phyloP scores from a whole-genome alignment of 148 eudicot species.

The Selenicereus undatus region DNA sequence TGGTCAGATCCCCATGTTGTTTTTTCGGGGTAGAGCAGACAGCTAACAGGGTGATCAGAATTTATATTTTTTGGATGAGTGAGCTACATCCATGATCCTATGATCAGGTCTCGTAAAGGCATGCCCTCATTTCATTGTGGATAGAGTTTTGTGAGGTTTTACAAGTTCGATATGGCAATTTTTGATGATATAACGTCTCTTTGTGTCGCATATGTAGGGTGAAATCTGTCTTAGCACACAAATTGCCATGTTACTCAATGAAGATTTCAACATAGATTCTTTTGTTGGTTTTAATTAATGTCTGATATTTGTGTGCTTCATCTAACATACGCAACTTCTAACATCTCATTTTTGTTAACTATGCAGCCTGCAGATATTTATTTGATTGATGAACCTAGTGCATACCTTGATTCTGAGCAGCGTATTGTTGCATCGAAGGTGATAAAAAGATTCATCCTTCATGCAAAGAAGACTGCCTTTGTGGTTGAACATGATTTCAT shows the following conservation, averaged over 20 bases:
- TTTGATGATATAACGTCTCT: background rate
- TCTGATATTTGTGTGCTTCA: background rate
- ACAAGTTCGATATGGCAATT: background rate
- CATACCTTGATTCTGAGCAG: slow-evolving; percentile 95
- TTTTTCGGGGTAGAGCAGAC: background rate
- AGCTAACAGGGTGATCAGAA: background rate
- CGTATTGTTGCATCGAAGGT: slow-evolving; percentile 98
- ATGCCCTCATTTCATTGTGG: background rate
- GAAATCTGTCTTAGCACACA: background rate
- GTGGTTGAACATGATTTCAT: slow-evolving; percentile 96
- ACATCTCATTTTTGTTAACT: background rate
- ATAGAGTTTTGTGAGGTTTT: background rate
- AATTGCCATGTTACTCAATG: background rate
- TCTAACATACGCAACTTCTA: background rate
- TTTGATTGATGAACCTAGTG: slow-evolving; percentile 98
- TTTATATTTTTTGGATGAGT: background rate
- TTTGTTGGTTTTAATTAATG: background rate
- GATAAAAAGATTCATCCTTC: slow-evolving; percentile 88
- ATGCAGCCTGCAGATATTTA: slow-evolving; percentile 96
- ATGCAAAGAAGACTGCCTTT: slow-evolving; percentile 95
- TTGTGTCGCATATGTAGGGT: background rate
- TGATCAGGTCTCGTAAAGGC: background rate
- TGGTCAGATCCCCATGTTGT: background rate
- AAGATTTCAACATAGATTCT: background rate
- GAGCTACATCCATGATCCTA: background rate